Conservation (phyloP, 2,329 filamentous ascomycete species). For the Sporothrix sp. region DNA sequence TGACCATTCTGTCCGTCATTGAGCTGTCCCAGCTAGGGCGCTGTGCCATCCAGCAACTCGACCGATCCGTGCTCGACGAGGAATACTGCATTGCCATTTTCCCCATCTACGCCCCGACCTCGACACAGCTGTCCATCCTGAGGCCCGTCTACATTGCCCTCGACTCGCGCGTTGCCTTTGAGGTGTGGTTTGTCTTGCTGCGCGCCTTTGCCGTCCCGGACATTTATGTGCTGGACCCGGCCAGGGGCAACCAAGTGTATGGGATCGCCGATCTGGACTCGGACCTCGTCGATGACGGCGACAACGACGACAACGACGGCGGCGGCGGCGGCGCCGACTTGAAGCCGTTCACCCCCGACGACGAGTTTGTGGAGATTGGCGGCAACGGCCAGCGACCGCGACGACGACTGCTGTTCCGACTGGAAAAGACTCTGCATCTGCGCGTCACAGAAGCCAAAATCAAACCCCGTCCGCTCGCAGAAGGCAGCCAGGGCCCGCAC, state of each 20-base stretch:
- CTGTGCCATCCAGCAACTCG: slow-evolving; percentile 81
- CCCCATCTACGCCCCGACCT: slow-evolving; percentile 73
- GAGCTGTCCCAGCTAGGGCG: slow-evolving; percentile 82
- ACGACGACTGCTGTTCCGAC: slow-evolving; percentile 37
- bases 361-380: background rate
- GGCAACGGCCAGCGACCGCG: background rate
- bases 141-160: slow-evolving; percentile 84
- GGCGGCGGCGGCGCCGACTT: background rate
- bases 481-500: slow-evolving; percentile 16
- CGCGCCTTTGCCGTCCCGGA: slow-evolving; percentile 88
- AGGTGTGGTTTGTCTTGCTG: slow-evolving; percentile 92
- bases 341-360: background rate
- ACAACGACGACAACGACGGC: too few species aligned
- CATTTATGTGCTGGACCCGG: slow-evolving; percentile 58
- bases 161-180: slow-evolving; percentile 81
- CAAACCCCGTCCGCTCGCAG: slow-evolving; percentile 27
- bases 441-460: slow-evolving; percentile 55
- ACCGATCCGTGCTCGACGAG: slow-evolving; percentile 82
- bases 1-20: slow-evolving; percentile 68
- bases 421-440: slow-evolving; percentile 51
- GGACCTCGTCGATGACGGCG: slow-evolving; percentile 22
- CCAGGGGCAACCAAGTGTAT: slow-evolving; percentile 33
- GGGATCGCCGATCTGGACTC: slow-evolving; percentile 33
- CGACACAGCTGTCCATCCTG: slow-evolving; percentile 63
- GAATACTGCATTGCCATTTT: slow-evolving; percentile 94